phyloP scores from a whole-genome alignment of 108 stramenopile species.

The Aurantiochytrium sp. region DNA sequence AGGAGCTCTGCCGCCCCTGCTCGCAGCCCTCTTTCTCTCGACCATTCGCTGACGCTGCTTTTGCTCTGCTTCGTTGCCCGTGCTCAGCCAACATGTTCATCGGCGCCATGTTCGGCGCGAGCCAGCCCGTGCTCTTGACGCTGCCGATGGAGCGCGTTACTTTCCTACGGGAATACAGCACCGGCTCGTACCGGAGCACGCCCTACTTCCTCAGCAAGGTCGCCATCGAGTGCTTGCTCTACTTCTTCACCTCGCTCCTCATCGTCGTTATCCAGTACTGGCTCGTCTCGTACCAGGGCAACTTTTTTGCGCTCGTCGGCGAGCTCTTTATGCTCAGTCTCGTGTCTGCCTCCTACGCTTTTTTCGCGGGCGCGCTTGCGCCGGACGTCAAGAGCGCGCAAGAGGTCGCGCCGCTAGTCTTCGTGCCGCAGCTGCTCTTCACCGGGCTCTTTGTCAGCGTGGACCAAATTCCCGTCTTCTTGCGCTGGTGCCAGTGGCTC shows the following conservation, averaged over 20 bases:
- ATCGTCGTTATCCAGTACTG: conserved; percentile 10
- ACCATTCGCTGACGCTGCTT: no score
- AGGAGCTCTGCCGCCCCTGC: no score
- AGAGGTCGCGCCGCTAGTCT: conserved; percentile 32
- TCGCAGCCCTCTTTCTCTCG: no score
- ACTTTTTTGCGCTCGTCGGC: conserved; percentile 22
- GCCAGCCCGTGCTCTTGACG: conserved; percentile 10
- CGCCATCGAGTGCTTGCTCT: background rate
- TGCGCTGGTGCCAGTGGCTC: conserved; percentile 43
- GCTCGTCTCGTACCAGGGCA: background rate
- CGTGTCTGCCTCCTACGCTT: conserved; percentile 12
- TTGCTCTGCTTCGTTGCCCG: no score
- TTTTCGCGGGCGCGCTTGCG: conserved; percentile 27
- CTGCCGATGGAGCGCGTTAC: conserved; percentile 38
- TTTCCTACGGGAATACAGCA: conserved; percentile 39
- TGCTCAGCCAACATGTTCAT: conserved; percentile 9
- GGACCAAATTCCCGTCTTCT: background rate
- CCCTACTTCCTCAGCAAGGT: conserved; percentile 36
- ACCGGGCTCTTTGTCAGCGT: conserved; percentile 40
- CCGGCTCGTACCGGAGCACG: conserved; percentile 28
- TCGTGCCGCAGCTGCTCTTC: conserved; percentile 43
- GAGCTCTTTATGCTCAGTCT: conserved; percentile 4
- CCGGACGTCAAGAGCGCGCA: conserved; percentile 24
- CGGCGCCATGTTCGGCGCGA: conserved; percentile 31
- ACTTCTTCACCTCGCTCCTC: conserved; percentile 4